These are phyloP conservation scores for Brassica juncea DNA, from an alignment of 345 rosid genomes.

Conservation along the genomic window DNA sequence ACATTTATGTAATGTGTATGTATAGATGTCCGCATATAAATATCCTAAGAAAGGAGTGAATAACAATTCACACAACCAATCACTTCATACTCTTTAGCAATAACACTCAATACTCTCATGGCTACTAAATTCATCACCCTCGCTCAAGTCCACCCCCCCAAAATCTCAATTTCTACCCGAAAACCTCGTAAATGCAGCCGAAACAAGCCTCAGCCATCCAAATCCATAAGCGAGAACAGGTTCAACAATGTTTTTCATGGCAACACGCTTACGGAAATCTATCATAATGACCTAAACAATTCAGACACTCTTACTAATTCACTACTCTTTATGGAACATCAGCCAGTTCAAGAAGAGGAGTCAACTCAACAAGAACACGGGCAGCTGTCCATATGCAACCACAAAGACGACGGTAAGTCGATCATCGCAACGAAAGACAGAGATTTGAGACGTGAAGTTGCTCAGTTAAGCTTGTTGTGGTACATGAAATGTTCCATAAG, in stretches of 20 bases:
- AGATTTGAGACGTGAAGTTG: conserved; percentile 32
- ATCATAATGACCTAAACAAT: neutral
- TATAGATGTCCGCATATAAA: conserved; percentile 28
- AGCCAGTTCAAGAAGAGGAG: conserved; percentile 7
- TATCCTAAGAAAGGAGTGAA: conserved; percentile 12
- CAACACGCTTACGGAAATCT: conserved; percentile 11
- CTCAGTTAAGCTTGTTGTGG: conserved; percentile 41
- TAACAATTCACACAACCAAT: conserved; percentile 15
- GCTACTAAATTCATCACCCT: conserved; percentile 36
- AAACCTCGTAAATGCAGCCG: conserved; percentile 13
- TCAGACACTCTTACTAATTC: neutral
- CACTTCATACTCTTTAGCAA: neutral
- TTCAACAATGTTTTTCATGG: neutral
- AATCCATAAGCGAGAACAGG: conserved; percentile 30
- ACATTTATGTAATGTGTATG: neutral
- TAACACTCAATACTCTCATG: conserved; percentile 19
- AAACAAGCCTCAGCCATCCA: conserved; percentile 29
- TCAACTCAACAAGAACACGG: conserved; percentile 3
- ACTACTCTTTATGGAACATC: conserved; percentile 14
- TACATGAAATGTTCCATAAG: conserved; percentile 43
- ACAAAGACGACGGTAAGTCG: conserved; percentile 1
- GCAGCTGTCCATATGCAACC: neutral
- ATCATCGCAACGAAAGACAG: neutral
- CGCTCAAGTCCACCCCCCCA: conserved; percentile 30
- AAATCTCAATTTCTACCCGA: conserved; percentile 9